Evolutionary conservation across 2,329 filamentous ascomycete genomes (phyloP).

Genomic region (Nothophaeocryptopus gaeumannii): DNA sequence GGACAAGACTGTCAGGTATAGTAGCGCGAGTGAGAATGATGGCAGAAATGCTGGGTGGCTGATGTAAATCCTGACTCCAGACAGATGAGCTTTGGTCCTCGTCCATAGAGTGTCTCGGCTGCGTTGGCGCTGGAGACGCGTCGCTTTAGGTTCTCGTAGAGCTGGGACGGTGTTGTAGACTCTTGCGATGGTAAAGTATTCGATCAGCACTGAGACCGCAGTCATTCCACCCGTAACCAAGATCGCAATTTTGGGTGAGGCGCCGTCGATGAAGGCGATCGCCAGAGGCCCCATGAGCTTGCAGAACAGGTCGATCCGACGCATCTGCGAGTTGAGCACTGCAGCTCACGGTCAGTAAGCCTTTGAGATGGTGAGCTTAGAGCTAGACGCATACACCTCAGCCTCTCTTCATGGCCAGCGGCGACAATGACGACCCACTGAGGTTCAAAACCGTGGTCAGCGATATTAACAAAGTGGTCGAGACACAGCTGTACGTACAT

Average conservation of each 20-base stretch:
- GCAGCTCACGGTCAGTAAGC: constrained; percentile 17
- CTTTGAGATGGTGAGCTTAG: too few relatives aligned
- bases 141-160: constrained; percentile 18
- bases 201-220: constrained; percentile 46
- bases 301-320: constrained; percentile 58
- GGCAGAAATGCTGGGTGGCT: constrained; percentile 57
- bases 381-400: constrained; percentile 16
- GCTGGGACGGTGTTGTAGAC: constrained; percentile 37
- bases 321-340: constrained; percentile 58
- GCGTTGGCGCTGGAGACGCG: not conserved
- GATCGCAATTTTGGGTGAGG: constrained; percentile 52
- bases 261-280: constrained; percentile 50
- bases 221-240: constrained; percentile 52
- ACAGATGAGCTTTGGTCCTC: constrained; percentile 12
- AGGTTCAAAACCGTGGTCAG: constrained; percentile 37
- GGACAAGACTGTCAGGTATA: constrained; percentile 61
- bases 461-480: constrained; percentile 56
- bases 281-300: constrained; percentile 55
- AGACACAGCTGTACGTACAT: constrained; percentile 34
- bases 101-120: constrained; percentile 3
- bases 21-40: constrained; percentile 57
- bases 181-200: constrained; percentile 54
- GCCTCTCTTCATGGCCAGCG: constrained; percentile 36
- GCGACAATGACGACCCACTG: constrained; percentile 51
- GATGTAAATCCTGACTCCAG: constrained; percentile 45